Conservation (phyloP, 208 protist species). For the Trypanosoma platydactyli region DNA sequence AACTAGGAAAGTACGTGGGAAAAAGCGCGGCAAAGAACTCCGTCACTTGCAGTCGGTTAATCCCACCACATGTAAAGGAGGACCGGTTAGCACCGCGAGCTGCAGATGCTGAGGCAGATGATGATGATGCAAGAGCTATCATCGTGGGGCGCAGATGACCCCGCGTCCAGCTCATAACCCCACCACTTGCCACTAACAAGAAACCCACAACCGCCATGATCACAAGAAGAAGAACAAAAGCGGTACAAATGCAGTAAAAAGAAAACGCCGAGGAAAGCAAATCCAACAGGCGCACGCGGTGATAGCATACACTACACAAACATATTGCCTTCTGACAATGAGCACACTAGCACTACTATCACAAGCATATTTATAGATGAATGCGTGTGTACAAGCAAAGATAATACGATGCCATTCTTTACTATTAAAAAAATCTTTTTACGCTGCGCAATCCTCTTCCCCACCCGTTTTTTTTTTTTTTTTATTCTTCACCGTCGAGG, state of each 20-base stretch:
- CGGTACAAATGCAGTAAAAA: not conserved
- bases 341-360: not conserved
- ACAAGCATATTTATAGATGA: conserved; percentile 4
- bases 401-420: not conserved
- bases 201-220: not conserved
- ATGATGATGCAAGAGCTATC: not conserved
- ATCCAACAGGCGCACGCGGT: not conserved
- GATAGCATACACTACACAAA: not conserved
- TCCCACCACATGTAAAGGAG: not conserved
- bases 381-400: conserved; percentile 1
- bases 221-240: too few relatives aligned
- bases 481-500: too few relatives aligned
- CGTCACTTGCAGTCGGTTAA: conserved; percentile 10
- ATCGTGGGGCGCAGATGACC: not conserved
- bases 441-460: too few relatives aligned
- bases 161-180: not conserved
- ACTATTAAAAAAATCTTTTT: too few relatives aligned
- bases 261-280: not conserved
- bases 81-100: not conserved
- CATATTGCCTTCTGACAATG: too few relatives aligned
- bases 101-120: not conserved
- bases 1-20: conserved; percentile 10
- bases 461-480: too few relatives aligned
- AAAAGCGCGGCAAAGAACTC: conserved; percentile 29
- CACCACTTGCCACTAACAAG: not conserved